Evolutionary conservation across 352 stramenopile species (phyloP).

Genomic region (Thalassiosira hispida): DNA sequence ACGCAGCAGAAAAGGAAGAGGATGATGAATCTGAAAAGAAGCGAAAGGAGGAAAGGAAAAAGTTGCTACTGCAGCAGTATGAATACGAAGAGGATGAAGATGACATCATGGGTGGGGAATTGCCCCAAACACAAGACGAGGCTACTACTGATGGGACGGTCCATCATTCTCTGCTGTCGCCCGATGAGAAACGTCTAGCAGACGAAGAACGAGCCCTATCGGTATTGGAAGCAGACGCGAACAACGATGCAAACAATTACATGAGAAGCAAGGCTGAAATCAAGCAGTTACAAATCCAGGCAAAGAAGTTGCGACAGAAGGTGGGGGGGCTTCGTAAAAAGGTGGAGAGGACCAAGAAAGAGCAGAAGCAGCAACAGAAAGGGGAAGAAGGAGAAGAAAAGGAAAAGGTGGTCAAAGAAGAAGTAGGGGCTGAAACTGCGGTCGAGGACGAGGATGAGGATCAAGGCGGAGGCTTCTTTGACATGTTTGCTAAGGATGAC

Average conservation of each 20-base stretch:
- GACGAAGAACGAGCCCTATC: conserved; percentile 55
- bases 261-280: conserved; percentile 80
- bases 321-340: conserved; percentile 50
- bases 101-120: not conserved
- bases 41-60: conserved; percentile 49
- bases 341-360: conserved; percentile 47
- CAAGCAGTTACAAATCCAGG: conserved; percentile 58
- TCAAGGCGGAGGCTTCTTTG: conserved; percentile 35
- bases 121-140: conserved; percentile 1
- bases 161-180: not conserved
- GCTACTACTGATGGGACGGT: not conserved
- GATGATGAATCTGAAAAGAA: conserved; percentile 8
- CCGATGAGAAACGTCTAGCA: conserved; percentile 47
- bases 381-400: conserved; percentile 2
- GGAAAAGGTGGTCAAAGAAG: conserved; percentile 14
- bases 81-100: conserved; percentile 51
- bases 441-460: conserved; percentile 36
- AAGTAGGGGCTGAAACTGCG: conserved; percentile 5
- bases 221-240: conserved; percentile 52
- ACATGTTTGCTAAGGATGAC: conserved; percentile 47
- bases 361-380: conserved; percentile 20
- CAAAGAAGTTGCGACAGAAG: conserved; percentile 58
- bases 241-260: conserved; percentile 80
- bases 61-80: conserved; percentile 65
- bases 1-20: conserved; percentile 8